Conservation (phyloP, 306 rosid species). For the Adenanthera pavonina region DNA sequence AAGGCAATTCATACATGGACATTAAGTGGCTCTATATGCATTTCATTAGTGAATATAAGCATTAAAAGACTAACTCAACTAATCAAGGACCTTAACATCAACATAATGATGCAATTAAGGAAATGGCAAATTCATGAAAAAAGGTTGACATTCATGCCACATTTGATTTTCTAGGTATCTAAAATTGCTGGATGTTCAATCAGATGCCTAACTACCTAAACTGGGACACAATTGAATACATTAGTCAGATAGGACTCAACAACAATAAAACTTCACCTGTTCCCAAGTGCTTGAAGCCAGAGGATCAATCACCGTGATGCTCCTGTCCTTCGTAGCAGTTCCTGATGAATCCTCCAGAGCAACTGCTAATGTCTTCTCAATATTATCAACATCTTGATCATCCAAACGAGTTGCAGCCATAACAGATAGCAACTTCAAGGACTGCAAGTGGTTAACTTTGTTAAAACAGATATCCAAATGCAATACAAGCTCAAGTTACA, state of each 20-base stretch:
- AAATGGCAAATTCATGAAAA: neutral
- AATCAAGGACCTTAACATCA: slow-evolving; percentile 6
- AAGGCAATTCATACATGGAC: slow-evolving; percentile 13
- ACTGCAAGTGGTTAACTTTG: slow-evolving; percentile 55
- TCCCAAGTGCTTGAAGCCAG: slow-evolving; percentile 95
- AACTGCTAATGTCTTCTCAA: slow-evolving; percentile 62
- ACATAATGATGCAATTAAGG: neutral
- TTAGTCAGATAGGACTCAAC: slow-evolving; percentile 28
- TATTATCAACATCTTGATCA: slow-evolving; percentile 57
- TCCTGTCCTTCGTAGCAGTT: slow-evolving; percentile 56
- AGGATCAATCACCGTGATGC: slow-evolving; percentile 60
- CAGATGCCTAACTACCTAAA: slow-evolving; percentile 1
- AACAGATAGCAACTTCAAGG: slow-evolving; percentile 82
- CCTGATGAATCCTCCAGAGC: slow-evolving; percentile 63
- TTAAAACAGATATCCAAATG: slow-evolving; percentile 23
- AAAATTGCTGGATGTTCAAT: neutral
- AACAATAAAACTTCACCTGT: slow-evolving; percentile 55
- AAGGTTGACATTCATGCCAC: slow-evolving; percentile 11
- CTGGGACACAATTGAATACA: slow-evolving; percentile 4
- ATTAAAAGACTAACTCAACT: neutral
- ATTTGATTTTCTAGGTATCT: slow-evolving; percentile 15
- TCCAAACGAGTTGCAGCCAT: slow-evolving; percentile 81
- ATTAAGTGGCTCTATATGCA: slow-evolving; percentile 19
- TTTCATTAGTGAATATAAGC: slow-evolving; percentile 16
- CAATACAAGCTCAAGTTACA: slow-evolving; percentile 23